These are phyloP conservation scores for Microbotryum violaceum DNA, from an alignment of 1,284 basidiomycete genomes.

Conservation along the genomic window DNA sequence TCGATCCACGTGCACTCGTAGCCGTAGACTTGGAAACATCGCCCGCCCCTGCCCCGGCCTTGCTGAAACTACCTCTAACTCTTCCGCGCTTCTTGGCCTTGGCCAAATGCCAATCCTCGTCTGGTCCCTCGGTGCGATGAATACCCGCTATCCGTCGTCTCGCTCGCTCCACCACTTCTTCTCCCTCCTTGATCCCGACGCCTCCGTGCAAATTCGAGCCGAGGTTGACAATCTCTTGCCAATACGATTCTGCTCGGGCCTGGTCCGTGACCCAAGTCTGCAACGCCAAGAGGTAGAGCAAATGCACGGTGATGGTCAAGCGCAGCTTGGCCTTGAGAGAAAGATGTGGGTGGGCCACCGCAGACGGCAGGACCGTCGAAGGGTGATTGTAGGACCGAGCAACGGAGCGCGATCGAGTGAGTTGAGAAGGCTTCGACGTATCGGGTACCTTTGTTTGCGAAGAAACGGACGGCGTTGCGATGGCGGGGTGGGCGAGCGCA, in stretches of 20 bases:
- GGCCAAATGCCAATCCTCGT: slow-evolving; percentile 15
- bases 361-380: slow-evolving; percentile 2
- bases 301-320: slow-evolving; percentile 16
- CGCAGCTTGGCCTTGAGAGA: slow-evolving; percentile 1
- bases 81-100: slow-evolving; percentile 9
- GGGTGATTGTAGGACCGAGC: slow-evolving; percentile 23
- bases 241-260: slow-evolving; percentile 10
- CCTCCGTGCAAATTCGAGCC: slow-evolving; percentile 3
- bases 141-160: slow-evolving; percentile 17
- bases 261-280: slow-evolving; percentile 14
- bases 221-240: slow-evolving; percentile 15
- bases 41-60: not conserved
- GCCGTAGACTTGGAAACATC: not conserved
- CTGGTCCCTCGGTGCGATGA: not conserved
- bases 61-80: not conserved
- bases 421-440: not conserved
- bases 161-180: slow-evolving; percentile 29
- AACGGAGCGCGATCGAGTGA: not conserved
- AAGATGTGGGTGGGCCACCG: not conserved
- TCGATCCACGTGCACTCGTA: not conserved
- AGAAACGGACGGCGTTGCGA: slow-evolving; percentile 2
- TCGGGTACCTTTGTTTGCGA: not conserved
- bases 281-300: slow-evolving; percentile 23
- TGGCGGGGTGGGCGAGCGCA: slow-evolving; percentile 13
- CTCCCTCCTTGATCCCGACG: slow-evolving; percentile 26